Evolutionary conservation across 2,329 filamentous ascomycete genomes (phyloP), one percentile per base, ranked within the genome.

Genomic region (Zelopaecilomyces penicillatus): DNA sequence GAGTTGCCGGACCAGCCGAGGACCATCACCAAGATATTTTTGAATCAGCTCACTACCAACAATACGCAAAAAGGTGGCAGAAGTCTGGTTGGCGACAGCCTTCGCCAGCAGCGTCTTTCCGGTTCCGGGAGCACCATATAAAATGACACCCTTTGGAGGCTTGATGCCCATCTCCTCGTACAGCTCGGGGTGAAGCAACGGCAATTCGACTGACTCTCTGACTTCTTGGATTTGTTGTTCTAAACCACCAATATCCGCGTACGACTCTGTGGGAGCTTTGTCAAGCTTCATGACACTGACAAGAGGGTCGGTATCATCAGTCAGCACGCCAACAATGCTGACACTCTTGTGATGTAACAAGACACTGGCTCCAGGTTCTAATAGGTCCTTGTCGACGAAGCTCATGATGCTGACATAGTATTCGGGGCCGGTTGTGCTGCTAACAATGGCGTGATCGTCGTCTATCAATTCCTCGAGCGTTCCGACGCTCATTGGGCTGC

Each of bases 81-180:
- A 96, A n/a, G 93, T 97, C 65, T 96, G 91, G 64, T 98, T 97
- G 54, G 93, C 93, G 41, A 98, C 93, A 7, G 93, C 93, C 73
- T 97, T 97, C 50, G 93, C 93, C 46, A 98, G 74, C 3, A 96
- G 74, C 5, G 90, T 97, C 73, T 97, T 98, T 67, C 93, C 93
- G 6, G 93, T 98, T 66, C 93, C 93, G 0, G 93, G 93, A 5
- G 88, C 89, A 70, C 93, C 93, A 65, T 98, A 98, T 28, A 98
- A 83, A 60, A 98, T 98, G 57, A 98, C 93, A 76, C 93, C 93
- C 78, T 98, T 98, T 49, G 93, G 93, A 4, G 93, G 93, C 69
- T 98, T 98, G 76, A 98, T 97, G 61, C 93, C 93, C 93, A 98
- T 98, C 73, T 98, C 93, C 67, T 98, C 93, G 68, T 98, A 98